A percentile compares a stretch with the other conserved stretches of the same genome.
Evolutionary conservation across 129 eudicot genomes (phyloP).

Genomic region (Flaveria robusta): DNA sequence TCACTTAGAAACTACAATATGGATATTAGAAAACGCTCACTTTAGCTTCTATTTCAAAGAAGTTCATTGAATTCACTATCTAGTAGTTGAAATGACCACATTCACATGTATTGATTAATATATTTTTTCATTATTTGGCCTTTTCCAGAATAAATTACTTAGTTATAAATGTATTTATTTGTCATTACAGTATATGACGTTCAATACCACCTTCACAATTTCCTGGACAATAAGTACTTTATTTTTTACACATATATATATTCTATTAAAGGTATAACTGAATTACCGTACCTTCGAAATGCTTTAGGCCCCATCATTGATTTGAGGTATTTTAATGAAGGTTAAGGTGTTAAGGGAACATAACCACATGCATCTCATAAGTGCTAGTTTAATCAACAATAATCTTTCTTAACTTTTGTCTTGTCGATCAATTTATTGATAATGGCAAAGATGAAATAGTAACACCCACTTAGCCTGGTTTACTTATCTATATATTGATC

Average conservation of each 20-base stretch:
- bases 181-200: not conserved
- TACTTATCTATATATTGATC: not conserved
- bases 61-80: not conserved
- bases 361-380: constrained; percentile 70
- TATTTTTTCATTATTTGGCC: not conserved
- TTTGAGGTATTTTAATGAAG: constrained; percentile 21
- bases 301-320: not conserved
- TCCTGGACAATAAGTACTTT: not conserved
- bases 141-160: not conserved
- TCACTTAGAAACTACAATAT: not conserved
- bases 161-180: not conserved
- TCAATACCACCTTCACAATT: not conserved
- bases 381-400: constrained; percentile 57
- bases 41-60: not conserved
- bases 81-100: not conserved
- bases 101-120: not conserved
- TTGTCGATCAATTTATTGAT: constrained; percentile 44
- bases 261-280: not conserved
- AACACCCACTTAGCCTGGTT: not conserved
- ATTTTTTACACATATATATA: too few relatives aligned
- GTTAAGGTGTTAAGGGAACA: constrained; percentile 44
- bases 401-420: constrained; percentile 59
- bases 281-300: not conserved
- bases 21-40: not conserved
- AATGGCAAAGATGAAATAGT: constrained; percentile 31